These are phyloP conservation scores for Pseudogymnoascus sp. DNA, from an alignment of 2,329 filamentous ascomycete species.

Conservation along the genomic window DNA sequence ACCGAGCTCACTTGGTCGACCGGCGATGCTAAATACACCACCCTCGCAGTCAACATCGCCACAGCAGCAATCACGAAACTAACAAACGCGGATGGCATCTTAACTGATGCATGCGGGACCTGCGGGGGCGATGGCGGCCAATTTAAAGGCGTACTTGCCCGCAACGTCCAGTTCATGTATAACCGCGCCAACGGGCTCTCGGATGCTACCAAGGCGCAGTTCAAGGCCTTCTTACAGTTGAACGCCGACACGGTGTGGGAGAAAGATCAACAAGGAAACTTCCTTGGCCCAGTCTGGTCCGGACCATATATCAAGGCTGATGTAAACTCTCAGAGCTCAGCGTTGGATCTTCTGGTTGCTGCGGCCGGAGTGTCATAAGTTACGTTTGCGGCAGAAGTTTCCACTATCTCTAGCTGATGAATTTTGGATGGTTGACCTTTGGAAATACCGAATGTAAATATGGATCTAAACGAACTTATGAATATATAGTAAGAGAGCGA, in stretches of 20 bases:
- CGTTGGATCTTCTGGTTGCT: conserved; percentile 61
- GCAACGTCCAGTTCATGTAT: conserved; percentile 57
- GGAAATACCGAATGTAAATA: neutral
- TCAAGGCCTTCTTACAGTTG: conserved; percentile 48
- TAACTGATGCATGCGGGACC: conserved; percentile 51
- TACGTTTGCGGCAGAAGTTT: neutral
- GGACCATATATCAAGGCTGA: conserved; percentile 51
- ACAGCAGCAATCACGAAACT: conserved; percentile 44
- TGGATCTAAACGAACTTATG: neutral
- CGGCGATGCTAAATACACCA: conserved; percentile 35
- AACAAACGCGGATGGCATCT: conserved; percentile 40
- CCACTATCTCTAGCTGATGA: neutral
- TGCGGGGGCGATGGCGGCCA: conserved; percentile 46
- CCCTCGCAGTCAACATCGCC: conserved; percentile 50
- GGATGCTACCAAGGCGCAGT: conserved; percentile 43
- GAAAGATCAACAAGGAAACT: conserved; percentile 46
- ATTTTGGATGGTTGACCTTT: neutral
- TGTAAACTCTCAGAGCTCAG: conserved; percentile 58
- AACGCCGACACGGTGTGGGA: conserved; percentile 64
- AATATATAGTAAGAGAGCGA: neutral
- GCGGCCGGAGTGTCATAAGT: conserved; percentile 34
- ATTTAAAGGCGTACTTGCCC: conserved; percentile 67
- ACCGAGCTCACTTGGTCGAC: conserved; percentile 51
- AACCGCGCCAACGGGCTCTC: conserved; percentile 23
- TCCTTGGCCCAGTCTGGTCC: conserved; percentile 59